Base-by-base conservation (phyloP, 2,329 filamentous ascomycete genomes). In the Diaporthe helianthi region DNA sequence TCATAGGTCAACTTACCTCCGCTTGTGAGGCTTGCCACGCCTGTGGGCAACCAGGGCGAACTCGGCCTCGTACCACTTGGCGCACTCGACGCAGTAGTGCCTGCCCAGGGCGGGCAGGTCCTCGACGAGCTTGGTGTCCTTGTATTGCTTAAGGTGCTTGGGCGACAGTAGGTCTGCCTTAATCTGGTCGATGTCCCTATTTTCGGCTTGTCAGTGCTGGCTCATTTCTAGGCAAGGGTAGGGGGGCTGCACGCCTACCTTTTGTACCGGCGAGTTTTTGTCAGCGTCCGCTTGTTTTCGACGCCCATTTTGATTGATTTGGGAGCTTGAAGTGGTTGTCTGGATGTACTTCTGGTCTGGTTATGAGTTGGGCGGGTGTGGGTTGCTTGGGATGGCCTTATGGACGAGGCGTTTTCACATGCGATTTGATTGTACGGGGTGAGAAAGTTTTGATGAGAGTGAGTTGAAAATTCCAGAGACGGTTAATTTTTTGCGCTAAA, bases 21-120 rank as follows among this genome's bases (percentile, higher is more conserved):
- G 89, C 87, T 94, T 98, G 82, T 99, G 96, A 73, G 93, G 93
- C 83, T 98, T 99, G 75, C 93, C 93, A 79, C 92, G 93, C 69
- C 85, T 85, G 81, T 99, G 96, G 33, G 88, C 85, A 44, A 86
- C 84, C 69, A 97, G 83, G 75, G 93, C 97, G 75, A 87, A 80
- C 73, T 96, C 92, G 61, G 90, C 92, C 79, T 98, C 95, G 79
- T 97, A 98, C 91, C 93, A 98, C 83, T 97, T 98, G 72, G 96
- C 92, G 80, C 96, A 99, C 80, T 97, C 92, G 19, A 92, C 85
- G 80, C 96, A 99, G 81, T 98, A 98, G 79, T 90, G 90, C 75
- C 89, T 86, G 31, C 96, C 96, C 60, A 98, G 85, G 0, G 90
- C 95, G 3, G 96, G 96, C 44, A 98, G 86, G 76, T 98, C 96